phyloP scores from a whole-genome alignment of 768 basidiomycete genomes.

The Hortiboletus flavorubellus region DNA sequence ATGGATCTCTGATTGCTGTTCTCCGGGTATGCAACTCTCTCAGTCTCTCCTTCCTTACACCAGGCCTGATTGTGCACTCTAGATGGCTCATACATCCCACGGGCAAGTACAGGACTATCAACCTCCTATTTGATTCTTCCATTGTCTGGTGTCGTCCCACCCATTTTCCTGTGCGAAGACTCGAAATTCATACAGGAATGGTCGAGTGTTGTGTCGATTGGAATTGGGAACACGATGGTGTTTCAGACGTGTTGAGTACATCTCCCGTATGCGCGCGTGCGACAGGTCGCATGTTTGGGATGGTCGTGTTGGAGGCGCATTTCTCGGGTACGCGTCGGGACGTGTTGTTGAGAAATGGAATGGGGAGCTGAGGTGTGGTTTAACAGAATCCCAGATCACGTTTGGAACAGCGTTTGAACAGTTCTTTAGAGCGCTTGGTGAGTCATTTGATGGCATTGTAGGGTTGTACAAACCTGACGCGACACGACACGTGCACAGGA shows the following conservation, averaged over 20 bases:
- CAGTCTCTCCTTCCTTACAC: background rate
- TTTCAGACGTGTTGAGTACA: conserved; percentile 11
- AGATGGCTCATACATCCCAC: conserved; percentile 50
- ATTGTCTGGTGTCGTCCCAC: conserved; percentile 39
- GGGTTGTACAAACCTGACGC: background rate
- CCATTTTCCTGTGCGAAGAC: conserved; percentile 28
- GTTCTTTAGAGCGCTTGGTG: conserved; percentile 21
- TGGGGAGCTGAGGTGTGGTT: too few relatives aligned
- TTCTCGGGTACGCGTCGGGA: background rate
- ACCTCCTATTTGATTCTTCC: conserved; percentile 50
- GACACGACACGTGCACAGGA: background rate
- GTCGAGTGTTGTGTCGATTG: conserved; percentile 19
- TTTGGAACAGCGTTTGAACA: conserved; percentile 26
- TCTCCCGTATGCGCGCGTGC: too few relatives aligned
- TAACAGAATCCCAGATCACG: conserved; percentile 14
- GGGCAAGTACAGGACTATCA: conserved; percentile 48
- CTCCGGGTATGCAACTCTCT: conserved; percentile 36
- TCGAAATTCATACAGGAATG: conserved; percentile 20
- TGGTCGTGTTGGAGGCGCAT: conserved; percentile 14
- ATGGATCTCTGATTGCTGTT: conserved; percentile 52
- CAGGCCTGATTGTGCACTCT: background rate
- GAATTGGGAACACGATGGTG: conserved; percentile 17
- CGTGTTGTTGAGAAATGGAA: too few relatives aligned
- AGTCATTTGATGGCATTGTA: background rate
- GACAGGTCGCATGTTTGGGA: background rate